A percentile compares a stretch with the other conserved stretches of the same genome.
Evolutionary conservation across 2,329 filamentous ascomycete genomes (phyloP).

Genomic region (Penicillium hesseltinei): DNA sequence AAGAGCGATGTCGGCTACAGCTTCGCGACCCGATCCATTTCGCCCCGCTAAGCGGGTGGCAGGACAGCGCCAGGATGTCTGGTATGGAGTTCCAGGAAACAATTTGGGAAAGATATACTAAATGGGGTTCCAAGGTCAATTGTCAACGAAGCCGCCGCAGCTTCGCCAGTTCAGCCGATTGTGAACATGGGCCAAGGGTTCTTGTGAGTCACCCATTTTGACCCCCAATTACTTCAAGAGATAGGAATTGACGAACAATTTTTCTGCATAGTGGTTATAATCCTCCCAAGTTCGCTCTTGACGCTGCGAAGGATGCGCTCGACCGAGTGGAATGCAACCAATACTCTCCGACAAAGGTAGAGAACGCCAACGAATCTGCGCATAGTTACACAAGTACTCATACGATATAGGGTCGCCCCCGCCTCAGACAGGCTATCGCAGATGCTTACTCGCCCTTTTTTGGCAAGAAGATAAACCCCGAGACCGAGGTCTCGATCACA

Average conservation of each 20-base stretch:
- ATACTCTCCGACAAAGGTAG: conserved; percentile 86
- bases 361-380: neutral
- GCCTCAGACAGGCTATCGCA: conserved; percentile 88
- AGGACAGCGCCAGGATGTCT: conserved; percentile 53
- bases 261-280: conserved; percentile 68
- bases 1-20: conserved; percentile 42
- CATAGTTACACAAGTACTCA: conserved; percentile 10
- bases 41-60: conserved; percentile 49
- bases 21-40: conserved; percentile 43
- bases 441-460: conserved; percentile 90
- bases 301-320: conserved; percentile 86
- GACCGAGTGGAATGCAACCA: conserved; percentile 96
- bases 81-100: conserved; percentile 30
- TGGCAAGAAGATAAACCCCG: conserved; percentile 75
- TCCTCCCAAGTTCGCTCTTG: conserved; percentile 82
- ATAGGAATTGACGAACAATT: neutral
- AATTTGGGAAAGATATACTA: conserved; percentile 8
- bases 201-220: conserved; percentile 43
- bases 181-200: conserved; percentile 69
- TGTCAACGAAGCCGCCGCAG: conserved; percentile 65
- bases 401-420: conserved; percentile 65
- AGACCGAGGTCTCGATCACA: conserved; percentile 92
- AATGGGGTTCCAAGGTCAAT: conserved; percentile 52
- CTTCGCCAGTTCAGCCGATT: conserved; percentile 63
- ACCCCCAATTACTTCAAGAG: neutral